Conservation (phyloP, 2,329 filamentous ascomycete species). For the Penicillium frequentans region DNA sequence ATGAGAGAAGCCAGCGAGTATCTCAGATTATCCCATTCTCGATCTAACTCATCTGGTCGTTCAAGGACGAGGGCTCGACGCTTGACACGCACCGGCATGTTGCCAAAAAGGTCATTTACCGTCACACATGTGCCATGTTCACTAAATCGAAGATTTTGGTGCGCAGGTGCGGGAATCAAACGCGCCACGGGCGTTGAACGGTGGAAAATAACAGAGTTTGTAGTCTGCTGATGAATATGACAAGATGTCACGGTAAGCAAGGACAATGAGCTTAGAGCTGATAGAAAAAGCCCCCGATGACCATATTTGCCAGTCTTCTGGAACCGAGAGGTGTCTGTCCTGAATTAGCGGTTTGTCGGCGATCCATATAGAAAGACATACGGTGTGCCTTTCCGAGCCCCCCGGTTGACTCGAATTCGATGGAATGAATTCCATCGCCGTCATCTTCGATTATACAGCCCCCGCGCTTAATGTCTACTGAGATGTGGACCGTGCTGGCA, state of each 20-base stretch:
- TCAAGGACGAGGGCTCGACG: conserved; percentile 63
- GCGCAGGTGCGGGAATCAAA: conserved; percentile 59
- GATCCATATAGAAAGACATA: conserved; percentile 56
- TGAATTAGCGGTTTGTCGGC: conserved; percentile 8
- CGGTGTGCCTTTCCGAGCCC: conserved; percentile 73
- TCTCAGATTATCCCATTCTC: conserved; percentile 66
- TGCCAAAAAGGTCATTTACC: conserved; percentile 81
- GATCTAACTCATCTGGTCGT: conserved; percentile 54
- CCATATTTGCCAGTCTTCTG: conserved; percentile 59
- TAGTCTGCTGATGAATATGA: conserved; percentile 52
- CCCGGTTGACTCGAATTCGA: conserved; percentile 70
- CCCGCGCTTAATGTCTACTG: conserved; percentile 72
- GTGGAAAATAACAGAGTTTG: conserved; percentile 67
- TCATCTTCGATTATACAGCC: conserved; percentile 82
- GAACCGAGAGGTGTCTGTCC: conserved; percentile 75
- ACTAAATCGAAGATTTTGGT: conserved; percentile 57
- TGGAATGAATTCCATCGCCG: conserved; percentile 71
- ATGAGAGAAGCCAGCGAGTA: conserved; percentile 62
- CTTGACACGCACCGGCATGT: conserved; percentile 87
- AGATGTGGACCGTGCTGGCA: conserved; percentile 67
- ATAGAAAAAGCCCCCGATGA: conserved; percentile 70
- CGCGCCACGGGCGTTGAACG: conserved; percentile 66
- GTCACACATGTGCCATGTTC: conserved; percentile 72
- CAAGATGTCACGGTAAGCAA: conserved; percentile 75
- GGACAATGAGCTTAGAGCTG: conserved; percentile 73